Evolutionary conservation across 2,329 filamentous ascomycete genomes (phyloP), one percentile per base, ranked within the genome.

Genomic region (Stenocarpella maydis): DNA sequence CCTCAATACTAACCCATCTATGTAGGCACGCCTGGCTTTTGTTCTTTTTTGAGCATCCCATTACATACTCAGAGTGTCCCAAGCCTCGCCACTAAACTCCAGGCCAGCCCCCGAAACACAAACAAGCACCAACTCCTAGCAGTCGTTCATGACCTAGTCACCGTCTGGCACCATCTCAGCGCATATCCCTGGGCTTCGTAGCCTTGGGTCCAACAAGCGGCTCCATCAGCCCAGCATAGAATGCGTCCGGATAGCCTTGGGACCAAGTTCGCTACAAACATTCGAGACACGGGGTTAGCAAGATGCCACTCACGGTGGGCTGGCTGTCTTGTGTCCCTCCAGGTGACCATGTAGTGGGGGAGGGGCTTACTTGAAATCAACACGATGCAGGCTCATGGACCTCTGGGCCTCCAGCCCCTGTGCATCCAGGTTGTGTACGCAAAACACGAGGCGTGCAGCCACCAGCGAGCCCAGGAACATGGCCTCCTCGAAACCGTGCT

Each of bases 381-480:
- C 84, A 47, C 87, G 82, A 73, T 80, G 87, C 68, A 89, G 77
- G 72, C 86, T 88, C 84, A 88, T 88, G 69, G 82, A 75, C 52
- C 86, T 81, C 77, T 88, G 86, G 19, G 82, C 81, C 76, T 89
- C 87, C 53, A 83, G 71, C 19, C 82, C 81, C 72, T 83, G 80
- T 34, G 81, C 82, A 68, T 89, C 87, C 75, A 88, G 77, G 74
- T 88, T 88, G 73, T 89, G 87, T 73, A 88, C 79, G 74, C 86
- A 88, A 74, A 86, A 89, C 2, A 86, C 86, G 66, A 89, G 82
- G 24, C 87, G 80, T 2, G 92, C 94, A 1, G 92, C 93, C 39
- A 97, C 92, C 80, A 97, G 93, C 2, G 93, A 92, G 14, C 95
- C 95, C 8, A 98, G 83, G 81, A 98, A 97, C 76, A 90, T 89